Base-by-base conservation (phyloP, 2,329 filamentous ascomycete genomes). In the Cladosporium austrohemisphaericum region DNA sequence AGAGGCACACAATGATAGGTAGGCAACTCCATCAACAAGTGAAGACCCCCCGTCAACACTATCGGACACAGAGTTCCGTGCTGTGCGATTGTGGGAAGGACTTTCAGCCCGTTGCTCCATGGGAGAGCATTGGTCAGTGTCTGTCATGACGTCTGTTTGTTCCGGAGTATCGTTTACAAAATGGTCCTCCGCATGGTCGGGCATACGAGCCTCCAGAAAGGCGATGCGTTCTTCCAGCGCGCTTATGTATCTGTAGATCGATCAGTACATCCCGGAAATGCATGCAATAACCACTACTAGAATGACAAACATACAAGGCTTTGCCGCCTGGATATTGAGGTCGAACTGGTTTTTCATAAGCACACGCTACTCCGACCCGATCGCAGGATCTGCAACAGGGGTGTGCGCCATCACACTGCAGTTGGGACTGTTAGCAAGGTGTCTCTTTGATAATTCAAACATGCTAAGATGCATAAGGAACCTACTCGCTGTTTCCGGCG, bases 321-420 rank as follows among this genome's bases (percentile, higher is more conserved):
- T 49, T 49, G 8, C 46, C 46, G 19, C 46, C 46, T 8, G 46
- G 46, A 28, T 49, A 49, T 14, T 41, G 46, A 41, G 38, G 36
- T 19, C 46, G 46, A 10, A 49, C 13, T 9, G 46, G 13, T 26
- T 41, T 41, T 14, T 49, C 46, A 35, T 49, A 49, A 11, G 46
- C 38, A 41, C 46, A 49, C 11, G 38, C 31, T 10, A 36, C 37
- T 5, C 38, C 38, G n/a, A 26, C 46, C 36, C 31, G 32, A 14
- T 41, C 36, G 31, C 46, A 49, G 20, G 46, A 49, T 26, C 36
- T 41, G 35, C 46, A 49, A 29, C n/a, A 41, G 22, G 46, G 46
- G 19, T 35, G 36, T 3, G 38, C 28, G 23, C 46, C 46, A 41
- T 49, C 46, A 29, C 46, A 49, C 46, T 49, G 29, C 25, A 29